Evolutionary conservation across 148 eudicot genomes (phyloP).

Genomic region (Cornus florida): DNA sequence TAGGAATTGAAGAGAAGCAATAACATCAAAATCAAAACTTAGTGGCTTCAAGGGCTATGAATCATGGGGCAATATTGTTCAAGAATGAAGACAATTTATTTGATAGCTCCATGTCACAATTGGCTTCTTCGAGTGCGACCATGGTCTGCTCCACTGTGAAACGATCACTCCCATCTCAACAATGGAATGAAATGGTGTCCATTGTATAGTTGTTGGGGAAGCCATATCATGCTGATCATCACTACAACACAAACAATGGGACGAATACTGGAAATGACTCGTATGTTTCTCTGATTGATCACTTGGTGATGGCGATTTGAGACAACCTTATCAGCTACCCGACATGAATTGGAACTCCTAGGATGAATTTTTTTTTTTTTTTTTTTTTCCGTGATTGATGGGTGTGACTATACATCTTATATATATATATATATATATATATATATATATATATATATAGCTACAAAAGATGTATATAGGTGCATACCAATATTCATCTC

Average conservation of each 20-base stretch:
- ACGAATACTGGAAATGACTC: constrained; percentile 1
- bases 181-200: neutral
- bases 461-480: neutral
- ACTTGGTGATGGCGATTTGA: constrained; percentile 7
- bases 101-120: constrained; percentile 13
- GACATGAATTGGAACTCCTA: constrained; percentile 23
- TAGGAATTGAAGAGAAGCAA: no score
- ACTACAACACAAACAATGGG: neutral
- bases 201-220: neutral
- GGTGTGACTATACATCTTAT: neutral
- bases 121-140: neutral
- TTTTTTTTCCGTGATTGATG: neutral
- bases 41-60: neutral
- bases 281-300: constrained; percentile 2
- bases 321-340: constrained; percentile 19
- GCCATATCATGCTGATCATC: constrained; percentile 15
- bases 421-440: neutral
- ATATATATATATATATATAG: neutral
- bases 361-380: neutral
- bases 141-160: neutral
- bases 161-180: neutral
- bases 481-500: neutral
- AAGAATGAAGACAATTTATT: constrained; percentile 19
- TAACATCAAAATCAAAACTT: neutral
- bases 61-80: constrained; percentile 16